Evolutionary conservation across 306 rosid species (phyloP), one percentile per base, ranked within the genome.

Genomic region (Quercus bicolor): DNA sequence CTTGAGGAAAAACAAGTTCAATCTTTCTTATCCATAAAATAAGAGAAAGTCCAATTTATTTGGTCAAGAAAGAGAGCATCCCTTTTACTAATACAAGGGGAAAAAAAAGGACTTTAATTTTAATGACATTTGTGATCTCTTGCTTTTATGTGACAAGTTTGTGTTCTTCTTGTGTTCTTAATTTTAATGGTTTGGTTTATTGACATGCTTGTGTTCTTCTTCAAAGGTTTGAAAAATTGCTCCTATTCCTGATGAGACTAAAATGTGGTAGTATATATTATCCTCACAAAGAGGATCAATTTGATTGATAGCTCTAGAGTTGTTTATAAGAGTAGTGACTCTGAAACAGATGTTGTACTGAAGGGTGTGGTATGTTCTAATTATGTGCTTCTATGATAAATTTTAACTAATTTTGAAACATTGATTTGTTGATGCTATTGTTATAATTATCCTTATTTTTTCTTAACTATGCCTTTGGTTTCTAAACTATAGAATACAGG

Each of bases 221-320:
- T 80, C 71, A 65, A 57, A 95, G 98, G 98, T 95, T 48, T 95
- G 98, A 89, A 95, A 92, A 90, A 97, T 91, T 80, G 98, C 98
- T 78, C 97, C 98, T 78, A 92, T 95, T 78, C 97, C 97, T 8
- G 97, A 98, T 85, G 98, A 95, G 80, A 95, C 97, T 4, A 95
- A 91, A 89, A 96, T 92, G 70, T 95, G 98, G 97, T 98, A 95
- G 68, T 95, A 92, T 81, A 92, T 95, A 69, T 31, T 31, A 91
- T 98, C 43, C 98, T 92, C 70, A 95, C 97, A 23, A 92, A 95
- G 91, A 92, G 93, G 88, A 95, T 92, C 78, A 89, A 92, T 80
- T 81, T 95, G 86, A 95, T 95, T 60, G 98, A 95, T 75, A 92
- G 98, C 78, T 97, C 98, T 1, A 94, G 97, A 56, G 98, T 92